These are phyloP conservation scores for Paecilomyces sp. DNA, from an alignment of 2,329 filamentous ascomycete genomes.

Conservation along the genomic window DNA sequence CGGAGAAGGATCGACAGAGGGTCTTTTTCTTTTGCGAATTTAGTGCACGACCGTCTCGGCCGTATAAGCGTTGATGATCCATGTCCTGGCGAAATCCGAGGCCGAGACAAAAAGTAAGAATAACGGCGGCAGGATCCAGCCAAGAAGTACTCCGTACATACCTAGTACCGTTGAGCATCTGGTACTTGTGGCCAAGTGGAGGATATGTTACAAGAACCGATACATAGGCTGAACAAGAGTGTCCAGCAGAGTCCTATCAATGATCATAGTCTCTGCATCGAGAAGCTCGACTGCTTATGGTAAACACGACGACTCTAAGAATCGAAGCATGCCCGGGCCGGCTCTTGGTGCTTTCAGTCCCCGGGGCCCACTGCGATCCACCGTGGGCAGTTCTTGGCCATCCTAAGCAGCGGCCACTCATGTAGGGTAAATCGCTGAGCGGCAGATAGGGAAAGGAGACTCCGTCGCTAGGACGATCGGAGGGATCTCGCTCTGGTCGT, in stretches of 20 bases:
- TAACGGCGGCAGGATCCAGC: not conserved
- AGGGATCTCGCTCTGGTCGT: constrained; percentile 1
- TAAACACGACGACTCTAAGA: not conserved
- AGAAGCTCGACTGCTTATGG: not conserved
- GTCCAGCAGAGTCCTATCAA: not conserved
- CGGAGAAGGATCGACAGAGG: not conserved
- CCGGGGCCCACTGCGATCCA: not conserved
- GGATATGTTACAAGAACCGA: constrained; percentile 1
- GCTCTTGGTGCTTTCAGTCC: not conserved
- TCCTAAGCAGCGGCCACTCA: constrained; percentile 2
- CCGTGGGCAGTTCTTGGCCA: constrained; percentile 1
- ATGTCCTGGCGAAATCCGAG: not conserved
- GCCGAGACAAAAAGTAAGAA: not conserved
- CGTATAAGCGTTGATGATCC: not conserved
- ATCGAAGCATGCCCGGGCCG: not conserved
- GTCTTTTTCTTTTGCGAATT: not conserved
- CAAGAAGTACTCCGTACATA: not conserved
- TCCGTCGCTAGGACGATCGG: not conserved
- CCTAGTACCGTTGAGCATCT: not conserved
- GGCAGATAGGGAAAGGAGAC: constrained; percentile 1
- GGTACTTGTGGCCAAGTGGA: constrained; percentile 5
- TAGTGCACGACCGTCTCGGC: not conserved
- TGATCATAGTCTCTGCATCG: not conserved
- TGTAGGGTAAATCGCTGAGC: constrained; percentile 3
- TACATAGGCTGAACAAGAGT: constrained; percentile 1